A percentile compares a stretch with the other conserved stretches of the same genome.
Conservation (phyloP, 345 rosid genomes). For the Arabidopsis thaliana region DNA sequence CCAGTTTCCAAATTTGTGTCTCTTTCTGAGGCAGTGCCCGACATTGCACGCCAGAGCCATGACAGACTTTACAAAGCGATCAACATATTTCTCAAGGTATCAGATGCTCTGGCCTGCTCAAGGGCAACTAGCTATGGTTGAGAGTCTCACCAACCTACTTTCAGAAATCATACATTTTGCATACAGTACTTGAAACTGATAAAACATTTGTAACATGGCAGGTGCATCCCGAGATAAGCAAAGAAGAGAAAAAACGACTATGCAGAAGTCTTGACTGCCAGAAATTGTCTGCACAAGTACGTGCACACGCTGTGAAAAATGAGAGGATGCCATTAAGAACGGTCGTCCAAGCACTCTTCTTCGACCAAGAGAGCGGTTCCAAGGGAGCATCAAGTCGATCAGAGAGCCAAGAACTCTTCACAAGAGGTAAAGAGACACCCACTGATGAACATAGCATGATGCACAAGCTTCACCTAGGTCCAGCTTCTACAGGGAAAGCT, state of each 20-base stretch:
- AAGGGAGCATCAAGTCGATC: slow-evolving; percentile 33
- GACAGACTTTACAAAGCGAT: slow-evolving; percentile 90
- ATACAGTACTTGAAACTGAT: slow-evolving; percentile 18
- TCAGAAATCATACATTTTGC: slow-evolving; percentile 12
- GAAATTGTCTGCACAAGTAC: slow-evolving; percentile 81
- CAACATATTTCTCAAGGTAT: slow-evolving; percentile 87
- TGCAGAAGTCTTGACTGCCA: slow-evolving; percentile 92
- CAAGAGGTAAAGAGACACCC: slow-evolving; percentile 36
- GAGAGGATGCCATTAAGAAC: slow-evolving; percentile 93
- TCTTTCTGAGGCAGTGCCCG: slow-evolving; percentile 80
- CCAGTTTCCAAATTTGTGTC: slow-evolving; percentile 61
- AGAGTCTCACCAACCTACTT: slow-evolving; percentile 16
- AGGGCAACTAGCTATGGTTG: slow-evolving; percentile 14
- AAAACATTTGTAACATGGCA: slow-evolving; percentile 43
- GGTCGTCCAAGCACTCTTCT: slow-evolving; percentile 91
- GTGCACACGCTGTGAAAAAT: slow-evolving; percentile 92
- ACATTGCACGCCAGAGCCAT: slow-evolving; percentile 65
- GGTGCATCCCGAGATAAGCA: slow-evolving; percentile 89
- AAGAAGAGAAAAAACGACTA: slow-evolving; percentile 77
- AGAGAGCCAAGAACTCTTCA: slow-evolving; percentile 28
- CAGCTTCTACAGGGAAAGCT: slow-evolving; percentile 36
- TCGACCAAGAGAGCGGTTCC: slow-evolving; percentile 74
- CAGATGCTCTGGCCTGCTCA: slow-evolving; percentile 3
- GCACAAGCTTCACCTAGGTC: slow-evolving; percentile 42
- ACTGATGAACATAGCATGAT: slow-evolving; percentile 21